Evolutionary conservation across 805 yeast genomes (phyloP).

Genomic region (Wickerhamiella azyma): DNA sequence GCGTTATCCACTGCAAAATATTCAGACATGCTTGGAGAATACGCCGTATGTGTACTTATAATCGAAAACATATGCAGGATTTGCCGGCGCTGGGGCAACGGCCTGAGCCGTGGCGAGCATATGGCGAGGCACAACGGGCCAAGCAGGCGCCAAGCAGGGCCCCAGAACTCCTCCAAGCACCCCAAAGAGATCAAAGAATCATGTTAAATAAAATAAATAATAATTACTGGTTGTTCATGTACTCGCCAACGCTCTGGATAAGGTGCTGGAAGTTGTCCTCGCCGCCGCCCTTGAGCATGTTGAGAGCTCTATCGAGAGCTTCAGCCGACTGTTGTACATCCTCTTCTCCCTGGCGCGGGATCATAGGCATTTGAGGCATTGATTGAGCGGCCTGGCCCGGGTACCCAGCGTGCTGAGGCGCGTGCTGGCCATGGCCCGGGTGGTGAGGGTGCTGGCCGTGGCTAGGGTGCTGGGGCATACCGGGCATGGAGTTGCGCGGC

Average conservation of each 20-base stretch:
- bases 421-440: no score
- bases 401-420: no score
- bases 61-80: no score
- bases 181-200: no score
- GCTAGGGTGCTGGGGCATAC: background rate
- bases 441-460: background rate
- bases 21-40: no score
- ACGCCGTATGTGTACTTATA: no score
- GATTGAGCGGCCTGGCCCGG: background rate
- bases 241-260: slow-evolving; percentile 22
- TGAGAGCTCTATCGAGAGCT: slow-evolving; percentile 10
- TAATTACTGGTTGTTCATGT: slow-evolving; percentile 15
- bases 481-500: background rate
- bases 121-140: no score
- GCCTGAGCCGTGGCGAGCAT: no score
- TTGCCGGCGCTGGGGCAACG: no score
- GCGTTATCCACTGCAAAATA: no score
- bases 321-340: slow-evolving; percentile 10
- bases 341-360: slow-evolving; percentile 5
- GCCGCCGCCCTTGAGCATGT: slow-evolving; percentile 5
- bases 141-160: no score
- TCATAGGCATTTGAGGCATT: background rate
- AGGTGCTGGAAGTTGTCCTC: slow-evolving; percentile 17
- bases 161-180: no score
- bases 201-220: slow-evolving; percentile 5